Conservation (phyloP, 345 rosid species). For the Triadica sebifera region DNA sequence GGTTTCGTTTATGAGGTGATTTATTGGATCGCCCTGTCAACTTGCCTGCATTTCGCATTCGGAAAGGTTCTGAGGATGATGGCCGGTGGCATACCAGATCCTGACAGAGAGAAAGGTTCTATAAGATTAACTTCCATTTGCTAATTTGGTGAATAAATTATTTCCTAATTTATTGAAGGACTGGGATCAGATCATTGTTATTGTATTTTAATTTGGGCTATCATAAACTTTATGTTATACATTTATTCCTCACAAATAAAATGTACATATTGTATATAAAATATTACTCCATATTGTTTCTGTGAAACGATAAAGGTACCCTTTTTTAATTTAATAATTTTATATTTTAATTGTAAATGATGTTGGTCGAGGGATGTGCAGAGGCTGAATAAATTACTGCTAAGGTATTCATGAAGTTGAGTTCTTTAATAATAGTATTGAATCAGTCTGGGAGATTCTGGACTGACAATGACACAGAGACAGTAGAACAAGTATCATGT, state of each 20-base stretch:
- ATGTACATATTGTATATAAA: conserved; percentile 18
- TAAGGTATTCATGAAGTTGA: neutral
- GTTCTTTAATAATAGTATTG: neutral
- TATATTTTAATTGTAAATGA: neutral
- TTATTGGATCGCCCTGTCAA: conserved; percentile 85
- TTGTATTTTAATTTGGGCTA: neutral
- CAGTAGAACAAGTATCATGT: neutral
- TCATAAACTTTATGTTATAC: neutral
- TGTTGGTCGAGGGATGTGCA: neutral
- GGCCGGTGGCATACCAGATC: conserved; percentile 30
- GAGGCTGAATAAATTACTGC: neutral
- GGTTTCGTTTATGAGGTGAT: conserved; percentile 88
- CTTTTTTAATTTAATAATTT: neutral
- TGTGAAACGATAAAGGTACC: neutral
- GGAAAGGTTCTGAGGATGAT: conserved; percentile 59
- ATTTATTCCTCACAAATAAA: neutral
- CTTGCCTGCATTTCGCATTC: conserved; percentile 80
- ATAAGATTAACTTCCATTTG: conserved; percentile 51
- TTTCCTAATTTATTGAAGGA: neutral
- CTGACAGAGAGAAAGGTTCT: conserved; percentile 58
- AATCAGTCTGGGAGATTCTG: too few species aligned
- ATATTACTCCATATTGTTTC: conserved; percentile 1
- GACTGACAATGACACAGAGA: neutral
- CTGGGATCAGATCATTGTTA: neutral
- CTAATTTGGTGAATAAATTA: conserved; percentile 26